A percentile compares a stretch with the other conserved stretches of the same genome.
phyloP scores from a whole-genome alignment of 2,329 filamentous ascomycete species.

The Achaetomium macrosporum region DNA sequence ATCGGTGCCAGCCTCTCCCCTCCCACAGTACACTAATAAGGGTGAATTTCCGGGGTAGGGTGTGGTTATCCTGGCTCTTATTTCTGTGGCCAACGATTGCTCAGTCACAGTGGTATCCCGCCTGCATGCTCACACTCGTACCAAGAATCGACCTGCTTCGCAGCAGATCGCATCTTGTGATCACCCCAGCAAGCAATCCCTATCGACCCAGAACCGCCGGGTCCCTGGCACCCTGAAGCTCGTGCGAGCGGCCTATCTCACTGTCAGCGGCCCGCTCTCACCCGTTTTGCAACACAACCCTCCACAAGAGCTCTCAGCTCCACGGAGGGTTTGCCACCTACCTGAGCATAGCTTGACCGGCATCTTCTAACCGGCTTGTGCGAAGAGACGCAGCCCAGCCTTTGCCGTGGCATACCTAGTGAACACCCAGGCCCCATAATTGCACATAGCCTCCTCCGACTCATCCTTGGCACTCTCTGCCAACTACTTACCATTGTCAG shows the following conservation, averaged over 20 bases:
- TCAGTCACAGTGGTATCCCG: conserved; percentile 21
- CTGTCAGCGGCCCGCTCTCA: conserved; percentile 7
- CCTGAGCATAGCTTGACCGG: conserved; percentile 15
- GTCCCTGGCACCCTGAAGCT: conserved; percentile 14
- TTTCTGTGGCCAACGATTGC: conserved; percentile 18
- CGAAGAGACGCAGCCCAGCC: conserved; percentile 18
- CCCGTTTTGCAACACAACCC: conserved; percentile 6
- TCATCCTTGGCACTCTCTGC: conserved; percentile 3
- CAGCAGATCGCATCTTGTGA: conserved; percentile 19
- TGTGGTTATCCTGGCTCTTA: conserved; percentile 18
- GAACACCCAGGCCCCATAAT: background rate
- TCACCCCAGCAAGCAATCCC: conserved; percentile 13
- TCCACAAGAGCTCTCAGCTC: background rate
- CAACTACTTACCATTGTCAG: background rate
- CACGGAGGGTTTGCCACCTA: conserved; percentile 20
- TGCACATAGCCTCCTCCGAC: background rate
- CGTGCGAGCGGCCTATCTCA: conserved; percentile 6
- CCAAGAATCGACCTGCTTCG: conserved; percentile 16
- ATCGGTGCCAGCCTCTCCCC: conserved; percentile 9
- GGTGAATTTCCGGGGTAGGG: conserved; percentile 9
- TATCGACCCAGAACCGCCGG: conserved; percentile 18
- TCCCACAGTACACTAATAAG: background rate
- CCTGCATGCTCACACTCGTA: conserved; percentile 22
- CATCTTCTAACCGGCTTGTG: conserved; percentile 9
- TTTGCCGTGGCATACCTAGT: background rate